Conservation (phyloP, 1,139 yeast species). For the Candida glucosophila region DNA sequence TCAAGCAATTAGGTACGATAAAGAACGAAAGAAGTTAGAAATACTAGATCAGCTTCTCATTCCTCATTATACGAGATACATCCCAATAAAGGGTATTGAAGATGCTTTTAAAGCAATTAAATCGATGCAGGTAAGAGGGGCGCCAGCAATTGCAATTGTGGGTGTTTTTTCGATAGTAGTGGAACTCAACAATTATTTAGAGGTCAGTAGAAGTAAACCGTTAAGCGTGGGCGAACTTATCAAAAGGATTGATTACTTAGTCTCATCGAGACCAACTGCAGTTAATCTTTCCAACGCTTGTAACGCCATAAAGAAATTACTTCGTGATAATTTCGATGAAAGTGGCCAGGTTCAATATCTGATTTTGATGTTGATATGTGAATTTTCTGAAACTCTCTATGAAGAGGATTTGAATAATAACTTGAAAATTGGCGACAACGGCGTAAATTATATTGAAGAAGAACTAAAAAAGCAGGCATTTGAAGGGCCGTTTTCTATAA, state of each 20-base stretch:
- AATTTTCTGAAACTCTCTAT: constrained; percentile 52
- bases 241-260: constrained; percentile 52
- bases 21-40: constrained; percentile 34
- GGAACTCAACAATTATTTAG: constrained; percentile 35
- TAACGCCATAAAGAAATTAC: constrained; percentile 41
- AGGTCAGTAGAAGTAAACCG: constrained; percentile 3
- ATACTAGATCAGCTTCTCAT: constrained; percentile 76
- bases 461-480: constrained; percentile 40
- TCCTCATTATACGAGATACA: constrained; percentile 71
- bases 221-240: constrained; percentile 24
- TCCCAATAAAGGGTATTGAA: constrained; percentile 47
- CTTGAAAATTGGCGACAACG: constrained; percentile 69
- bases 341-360: too few species aligned
- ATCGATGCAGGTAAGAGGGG: constrained; percentile 93
- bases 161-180: constrained; percentile 81
- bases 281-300: constrained; percentile 83
- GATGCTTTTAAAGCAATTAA: constrained; percentile 80
- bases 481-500: constrained; percentile 62
- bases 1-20: constrained; percentile 65
- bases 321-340: constrained; percentile 13
- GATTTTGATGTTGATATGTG: constrained; percentile 32
- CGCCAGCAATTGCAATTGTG: constrained; percentile 96
- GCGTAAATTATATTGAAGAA: constrained; percentile 57
- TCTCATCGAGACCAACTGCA: constrained; percentile 88
- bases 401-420: constrained; percentile 75